Conservation (phyloP, 352 stramenopile species). For the Phytophthora melonis region DNA sequence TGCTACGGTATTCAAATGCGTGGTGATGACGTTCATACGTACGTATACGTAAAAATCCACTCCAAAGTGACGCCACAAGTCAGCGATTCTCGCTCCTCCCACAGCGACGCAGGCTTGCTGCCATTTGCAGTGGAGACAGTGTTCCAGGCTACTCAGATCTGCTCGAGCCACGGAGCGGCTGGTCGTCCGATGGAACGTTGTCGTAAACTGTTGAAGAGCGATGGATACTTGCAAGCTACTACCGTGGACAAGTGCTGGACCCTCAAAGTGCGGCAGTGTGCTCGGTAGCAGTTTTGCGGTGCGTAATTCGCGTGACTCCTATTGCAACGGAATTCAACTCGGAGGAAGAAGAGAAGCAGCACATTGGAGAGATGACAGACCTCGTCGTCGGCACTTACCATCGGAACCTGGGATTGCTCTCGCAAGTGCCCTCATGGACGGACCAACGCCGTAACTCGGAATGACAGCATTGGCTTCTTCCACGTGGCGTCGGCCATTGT, state of each 20-base stretch:
- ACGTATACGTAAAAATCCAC: too few species aligned
- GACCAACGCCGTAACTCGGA: too few species aligned
- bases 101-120: constrained; percentile 12
- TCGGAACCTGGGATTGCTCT: constrained; percentile 24
- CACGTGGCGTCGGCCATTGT: too few species aligned
- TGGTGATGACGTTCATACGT: too few species aligned
- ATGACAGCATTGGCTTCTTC: too few species aligned
- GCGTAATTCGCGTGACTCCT: too few species aligned
- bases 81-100: background rate
- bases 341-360: constrained; percentile 29
- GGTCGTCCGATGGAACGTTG: constrained; percentile 6
- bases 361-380: constrained; percentile 63
- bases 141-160: constrained; percentile 8
- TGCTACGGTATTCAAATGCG: too few species aligned
- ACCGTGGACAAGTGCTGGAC: constrained; percentile 14
- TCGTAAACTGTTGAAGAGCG: constrained; percentile 12
- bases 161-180: constrained; percentile 11
- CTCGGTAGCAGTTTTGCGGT: background rate
- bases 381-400: constrained; percentile 57
- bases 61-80: too few species aligned
- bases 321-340: constrained; percentile 27
- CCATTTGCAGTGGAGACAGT: constrained; percentile 30
- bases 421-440: constrained; percentile 30
- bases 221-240: constrained; percentile 22
- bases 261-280: constrained; percentile 8